Evolutionary conservation across 2,329 filamentous ascomycete genomes (phyloP), one percentile per base, ranked within the genome.

Genomic region (Fusarium torreyae): DNA sequence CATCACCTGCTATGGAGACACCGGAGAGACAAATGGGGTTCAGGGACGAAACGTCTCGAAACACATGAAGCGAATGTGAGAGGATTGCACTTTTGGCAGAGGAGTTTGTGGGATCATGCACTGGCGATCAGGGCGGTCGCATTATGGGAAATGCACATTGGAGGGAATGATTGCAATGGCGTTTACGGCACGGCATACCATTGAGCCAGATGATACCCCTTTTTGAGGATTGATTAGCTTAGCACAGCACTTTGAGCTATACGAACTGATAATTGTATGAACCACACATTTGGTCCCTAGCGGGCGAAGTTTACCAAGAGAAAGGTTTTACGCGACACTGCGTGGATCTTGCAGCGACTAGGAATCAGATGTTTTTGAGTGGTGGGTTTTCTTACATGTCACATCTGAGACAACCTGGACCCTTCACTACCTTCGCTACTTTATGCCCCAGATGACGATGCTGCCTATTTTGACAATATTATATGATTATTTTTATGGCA

Each of bases 141-240:
- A 18, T 40, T 33, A 50, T 36, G 45, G 31, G n/a, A 24, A 14
- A 42, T 54, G 46, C 34, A 28, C 31, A 34, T 31, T 43, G 31
- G 51, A 57, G 34, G 51, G 39, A 46, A 50, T 26, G 31, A 39
- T 52, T 57, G 40, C 31, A 43, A 52, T 45, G 67, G 67, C 67
- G 67, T 69, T 67, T 70, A 60, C 53, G 67, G 67, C 43, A 55
- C 48, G 67, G 40, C 39, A 63, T 68, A 50, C 39, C 36, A 64
- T 69, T 57, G 38, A 60, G 63, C 57, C 63, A 51, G 49, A 60
- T 39, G 67, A 69, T 69, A 69, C 67, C 67, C 67, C 31, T 68
- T 70, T 70, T 70, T 59, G 63, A 55, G 52, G 53, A 67, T 40
- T 59, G 36, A 33, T 46, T 59, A 39, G 36, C 34, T 44, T 52